Percentiles rank a stretch among this genome's conserved stretches.
Conservation (phyloP, 129 eudicot species). For the Escallonia rubra region DNA sequence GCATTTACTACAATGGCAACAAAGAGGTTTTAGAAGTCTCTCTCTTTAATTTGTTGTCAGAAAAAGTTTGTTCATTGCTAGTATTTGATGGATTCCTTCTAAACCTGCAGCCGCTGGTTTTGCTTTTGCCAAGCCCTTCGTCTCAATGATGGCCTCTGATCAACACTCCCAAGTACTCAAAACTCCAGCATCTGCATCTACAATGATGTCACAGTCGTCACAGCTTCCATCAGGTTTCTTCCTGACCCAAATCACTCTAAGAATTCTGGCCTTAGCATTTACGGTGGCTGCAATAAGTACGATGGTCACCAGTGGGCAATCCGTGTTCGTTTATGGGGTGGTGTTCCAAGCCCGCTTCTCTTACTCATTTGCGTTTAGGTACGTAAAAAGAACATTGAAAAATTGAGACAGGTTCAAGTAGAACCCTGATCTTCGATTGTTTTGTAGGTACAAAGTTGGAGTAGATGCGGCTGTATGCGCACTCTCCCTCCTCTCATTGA, state of each 20-base stretch:
- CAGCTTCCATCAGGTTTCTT: not conserved
- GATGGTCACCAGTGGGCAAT: constrained; percentile 11
- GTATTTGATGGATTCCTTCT: not conserved
- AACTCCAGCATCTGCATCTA: not conserved
- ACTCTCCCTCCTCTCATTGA: constrained; percentile 1
- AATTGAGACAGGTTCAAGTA: too few species aligned
- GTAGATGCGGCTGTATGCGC: constrained; percentile 16
- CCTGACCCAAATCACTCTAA: not conserved
- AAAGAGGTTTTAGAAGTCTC: too few species aligned
- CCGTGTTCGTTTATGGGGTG: not conserved
- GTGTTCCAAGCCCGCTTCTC: not conserved
- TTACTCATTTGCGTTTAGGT: not conserved
- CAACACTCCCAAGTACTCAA: too few species aligned
- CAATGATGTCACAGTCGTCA: not conserved
- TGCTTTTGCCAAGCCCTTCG: not conserved
- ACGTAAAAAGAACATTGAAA: too few species aligned
- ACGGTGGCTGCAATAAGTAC: not conserved
- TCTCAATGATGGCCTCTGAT: not conserved
- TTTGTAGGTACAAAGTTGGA: constrained; percentile 16
- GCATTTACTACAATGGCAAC: too few species aligned
- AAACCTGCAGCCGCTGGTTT: not conserved
- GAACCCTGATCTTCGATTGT: not conserved
- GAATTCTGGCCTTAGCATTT: not conserved
- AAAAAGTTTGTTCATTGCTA: too few species aligned
- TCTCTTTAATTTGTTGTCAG: too few species aligned